Percentiles rank a stretch among this genome's conserved stretches.
phyloP scores from a whole-genome alignment of 164 flowering plant genomes.

The Stephania yunnanensis region DNA sequence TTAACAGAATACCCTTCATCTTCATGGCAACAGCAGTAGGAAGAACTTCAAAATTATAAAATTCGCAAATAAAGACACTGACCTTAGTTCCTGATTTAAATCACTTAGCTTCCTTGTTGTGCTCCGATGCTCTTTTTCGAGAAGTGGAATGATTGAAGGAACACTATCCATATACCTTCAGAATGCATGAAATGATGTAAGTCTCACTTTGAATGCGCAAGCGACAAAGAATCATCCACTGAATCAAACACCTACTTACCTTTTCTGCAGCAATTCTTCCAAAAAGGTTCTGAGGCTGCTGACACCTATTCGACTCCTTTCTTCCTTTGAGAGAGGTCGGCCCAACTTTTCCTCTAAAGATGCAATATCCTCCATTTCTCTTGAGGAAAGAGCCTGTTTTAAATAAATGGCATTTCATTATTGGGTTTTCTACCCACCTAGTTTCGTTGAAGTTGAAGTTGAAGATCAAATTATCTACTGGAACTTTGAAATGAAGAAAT shows the following conservation, averaged over 20 bases:
- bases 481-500: background rate
- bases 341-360: constrained; percentile 82
- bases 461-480: background rate
- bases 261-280: constrained; percentile 80
- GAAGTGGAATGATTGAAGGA: constrained; percentile 87
- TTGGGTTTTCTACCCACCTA: background rate
- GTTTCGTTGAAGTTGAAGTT: background rate
- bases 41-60: background rate
- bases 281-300: constrained; percentile 78
- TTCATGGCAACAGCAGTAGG: background rate
- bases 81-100: constrained; percentile 81
- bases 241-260: constrained; percentile 29
- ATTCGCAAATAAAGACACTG: constrained; percentile 10
- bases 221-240: background rate
- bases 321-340: constrained; percentile 65
- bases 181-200: constrained; percentile 10
- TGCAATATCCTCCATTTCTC: constrained; percentile 81
- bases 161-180: constrained; percentile 86
- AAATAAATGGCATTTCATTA: background rate
- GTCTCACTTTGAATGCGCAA: constrained; percentile 9
- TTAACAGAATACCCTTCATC: background rate
- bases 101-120: constrained; percentile 69
- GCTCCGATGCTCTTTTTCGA: constrained; percentile 77
- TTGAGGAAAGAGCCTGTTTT: constrained; percentile 59
- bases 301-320: constrained; percentile 84